Conservation (phyloP, 208 protist genomes). For the Entamoeba dispar region DNA sequence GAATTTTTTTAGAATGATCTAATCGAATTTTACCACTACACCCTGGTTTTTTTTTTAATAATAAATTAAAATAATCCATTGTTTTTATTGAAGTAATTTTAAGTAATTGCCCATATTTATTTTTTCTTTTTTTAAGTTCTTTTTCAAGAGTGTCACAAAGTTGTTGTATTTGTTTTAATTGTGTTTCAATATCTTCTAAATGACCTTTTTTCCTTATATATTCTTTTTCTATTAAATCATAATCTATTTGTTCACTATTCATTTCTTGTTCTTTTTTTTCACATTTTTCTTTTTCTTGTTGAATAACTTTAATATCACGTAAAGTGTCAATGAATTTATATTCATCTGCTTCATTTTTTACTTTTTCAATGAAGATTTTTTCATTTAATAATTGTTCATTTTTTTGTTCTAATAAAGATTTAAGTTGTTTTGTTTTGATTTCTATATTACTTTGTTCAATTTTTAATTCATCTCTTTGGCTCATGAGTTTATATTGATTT, state of each 20-base stretch:
- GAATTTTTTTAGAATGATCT: neutral
- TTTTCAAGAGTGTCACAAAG: neutral
- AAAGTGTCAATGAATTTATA: neutral
- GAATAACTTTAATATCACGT: neutral
- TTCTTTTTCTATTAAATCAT: neutral
- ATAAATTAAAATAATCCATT: neutral
- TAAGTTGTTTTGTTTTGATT: neutral
- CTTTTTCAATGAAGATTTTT: neutral
- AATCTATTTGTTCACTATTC: neutral
- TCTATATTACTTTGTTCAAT: neutral
- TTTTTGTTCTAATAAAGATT: neutral
- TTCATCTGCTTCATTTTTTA: neutral
- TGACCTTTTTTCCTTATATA: neutral
- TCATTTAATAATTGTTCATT: neutral
- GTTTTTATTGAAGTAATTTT: neutral
- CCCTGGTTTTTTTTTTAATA: neutral
- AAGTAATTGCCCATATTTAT: neutral
- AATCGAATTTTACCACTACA: neutral
- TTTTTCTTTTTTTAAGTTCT: neutral
- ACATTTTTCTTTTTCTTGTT: neutral
- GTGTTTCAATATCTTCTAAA: neutral
- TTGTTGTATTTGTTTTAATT: neutral
- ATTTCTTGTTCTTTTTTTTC: neutral
- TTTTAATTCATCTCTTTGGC: neutral
- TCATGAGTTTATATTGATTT: neutral